Evolutionary conservation across 208 protist genomes (phyloP), one percentile per base, ranked within the genome.

Genomic region (Angomonas deanei): DNA sequence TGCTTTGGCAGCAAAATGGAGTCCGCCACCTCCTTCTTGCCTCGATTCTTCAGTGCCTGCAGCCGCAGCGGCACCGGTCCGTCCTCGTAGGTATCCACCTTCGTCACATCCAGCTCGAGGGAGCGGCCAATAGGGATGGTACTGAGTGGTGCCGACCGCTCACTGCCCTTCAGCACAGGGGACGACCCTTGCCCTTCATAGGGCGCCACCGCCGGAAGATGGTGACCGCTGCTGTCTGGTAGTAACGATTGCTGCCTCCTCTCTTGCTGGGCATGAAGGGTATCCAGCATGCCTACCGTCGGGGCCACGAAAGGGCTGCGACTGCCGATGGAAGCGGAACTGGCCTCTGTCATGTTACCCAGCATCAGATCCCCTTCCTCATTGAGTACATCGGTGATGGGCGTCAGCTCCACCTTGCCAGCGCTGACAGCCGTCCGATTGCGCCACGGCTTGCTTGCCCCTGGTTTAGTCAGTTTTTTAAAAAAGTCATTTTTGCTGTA

Each of bases 381-480:
- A 6, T 62, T 61, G 24, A 74, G 11, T 26, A 86, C 82, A 47
- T 82, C 81, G 0, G 62, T 59, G 68, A 55, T 73, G 30, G 82
- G 55, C 17, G 78, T 74, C 17, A 95, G 76, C 19, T 92, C 86
- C 50, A 95, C 80, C 54, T 62, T 64, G 26, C 89, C 89, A 30
- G 64, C 63, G 0, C 75, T 70, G 6, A 74, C 52, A 10, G 64
- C 78, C 11, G 54, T 61, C 10, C 82, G 82, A 39, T 88, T 58
- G 26, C 86, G 71, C 86, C 89, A 96, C 8, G 89, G 89, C 60
- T 96, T 96, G 38, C 73, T 83, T 0, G 76, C 80, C n/a, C 89
- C 76, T 3, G 89, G 84, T 42, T 61, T 88, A 21, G 63, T 67
- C n/a, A 86, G 23, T 77, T 96, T 96, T 24, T 70, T 72, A 28